phyloP scores from a whole-genome alignment of 805 yeast genomes.

The Pichia nakasei region DNA sequence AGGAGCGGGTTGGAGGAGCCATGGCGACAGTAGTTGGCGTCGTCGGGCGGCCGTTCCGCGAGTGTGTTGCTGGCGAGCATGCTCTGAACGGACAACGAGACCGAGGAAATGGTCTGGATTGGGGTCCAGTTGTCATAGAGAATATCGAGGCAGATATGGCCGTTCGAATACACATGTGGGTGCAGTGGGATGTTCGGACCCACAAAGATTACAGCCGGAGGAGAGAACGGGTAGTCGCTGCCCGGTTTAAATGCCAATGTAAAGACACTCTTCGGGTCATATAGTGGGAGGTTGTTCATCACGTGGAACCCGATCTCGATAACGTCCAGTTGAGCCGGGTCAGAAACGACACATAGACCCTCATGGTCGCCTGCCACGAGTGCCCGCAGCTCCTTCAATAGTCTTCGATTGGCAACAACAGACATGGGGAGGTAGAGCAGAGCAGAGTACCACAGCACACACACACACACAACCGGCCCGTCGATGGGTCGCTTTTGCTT shows the following conservation, averaged over 20 bases:
- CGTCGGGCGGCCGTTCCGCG: constrained; percentile 49
- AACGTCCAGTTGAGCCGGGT: neutral
- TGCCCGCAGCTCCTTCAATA: constrained; percentile 3
- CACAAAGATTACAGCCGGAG: constrained; percentile 7
- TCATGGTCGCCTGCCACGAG: neutral
- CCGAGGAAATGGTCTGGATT: constrained; percentile 41
- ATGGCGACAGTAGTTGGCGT: constrained; percentile 35
- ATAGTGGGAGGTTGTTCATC: neutral
- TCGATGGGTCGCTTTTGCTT: no score
- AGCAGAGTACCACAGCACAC: no score
- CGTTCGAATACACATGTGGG: constrained; percentile 69
- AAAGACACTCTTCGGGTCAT: constrained; percentile 1
- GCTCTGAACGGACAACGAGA: constrained; percentile 53
- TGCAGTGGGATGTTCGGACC: constrained; percentile 46
- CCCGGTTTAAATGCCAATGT: constrained; percentile 2
- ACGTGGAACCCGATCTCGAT: constrained; percentile 5
- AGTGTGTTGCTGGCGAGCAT: constrained; percentile 45
- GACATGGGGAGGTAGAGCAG: no score
- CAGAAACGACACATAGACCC: neutral
- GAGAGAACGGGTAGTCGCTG: constrained; percentile 8
- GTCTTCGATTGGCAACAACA: neutral
- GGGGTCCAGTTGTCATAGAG: constrained; percentile 65
- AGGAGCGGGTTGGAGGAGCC: constrained; percentile 55
- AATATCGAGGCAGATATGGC: constrained; percentile 67
- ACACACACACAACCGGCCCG: no score